Evolutionary conservation across 805 yeast genomes (phyloP), one percentile per base, ranked within the genome.

Genomic region (Crinitomyces ghanaensis): DNA sequence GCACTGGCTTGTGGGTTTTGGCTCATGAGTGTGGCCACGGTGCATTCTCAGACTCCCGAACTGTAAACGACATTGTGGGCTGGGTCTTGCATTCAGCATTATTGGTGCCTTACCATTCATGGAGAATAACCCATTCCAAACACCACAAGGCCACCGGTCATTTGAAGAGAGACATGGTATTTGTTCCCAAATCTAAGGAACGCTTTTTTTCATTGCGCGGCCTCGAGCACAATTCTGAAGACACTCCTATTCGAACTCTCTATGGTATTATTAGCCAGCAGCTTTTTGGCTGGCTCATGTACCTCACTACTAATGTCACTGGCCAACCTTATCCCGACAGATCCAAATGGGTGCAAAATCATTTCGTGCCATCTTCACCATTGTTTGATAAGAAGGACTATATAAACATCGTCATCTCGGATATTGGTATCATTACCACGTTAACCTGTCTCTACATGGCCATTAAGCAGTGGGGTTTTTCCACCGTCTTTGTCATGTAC

Each of bases 11-110:
- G 31, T 82, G 93, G 93, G 78, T 82, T 31, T 52, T 82, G 60
- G 91, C 93, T 34, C 94, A 82, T 58, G 94, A 82, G 59, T 82
- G 94, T 65, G 94, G 94, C 40, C 94, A 82, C 56, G 78, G 74
- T 46, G 93, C 93, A 15, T 83, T 83, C 57, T 67, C 78, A 25
- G 81, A 77, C 48, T 75, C 74, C 51, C 74, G 73, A 25, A 57
- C 66, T 61, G 74, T 80, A 43, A 81, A 83, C 57, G 88, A 83
- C 57, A 57, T 72, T 25, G 78, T 77, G 28, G 94, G 94, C 29
- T 82, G 93, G 93, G 54, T 78, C 25, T 61, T 83, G 42, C 94
- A 82, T 62, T 77, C 88, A 13, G 72, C 70, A 51, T 62, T 80
- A 48, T 54, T 80, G 49, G 94, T 83, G 20, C 94, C 94, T 30